Evolutionary conservation across 257 asterid genomes (phyloP).

Genomic region (Solanum tacnaense): DNA sequence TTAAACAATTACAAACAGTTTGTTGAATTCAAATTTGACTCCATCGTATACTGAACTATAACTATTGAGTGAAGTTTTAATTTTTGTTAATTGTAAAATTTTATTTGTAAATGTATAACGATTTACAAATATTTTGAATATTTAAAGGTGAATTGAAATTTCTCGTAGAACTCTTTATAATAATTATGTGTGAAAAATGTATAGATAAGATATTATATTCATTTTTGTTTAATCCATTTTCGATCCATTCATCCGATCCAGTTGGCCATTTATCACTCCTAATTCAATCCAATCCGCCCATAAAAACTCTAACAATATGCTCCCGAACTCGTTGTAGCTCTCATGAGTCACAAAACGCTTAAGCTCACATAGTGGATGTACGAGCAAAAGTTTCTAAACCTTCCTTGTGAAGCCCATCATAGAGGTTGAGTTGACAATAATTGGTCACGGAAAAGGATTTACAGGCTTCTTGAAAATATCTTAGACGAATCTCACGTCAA

Average conservation of each 20-base stretch:
- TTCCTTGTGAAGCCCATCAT: background rate
- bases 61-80: background rate
- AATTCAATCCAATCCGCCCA: background rate
- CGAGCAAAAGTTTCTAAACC: background rate
- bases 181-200: too few relatives aligned
- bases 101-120: background rate
- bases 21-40: background rate
- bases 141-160: background rate
- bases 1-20: background rate
- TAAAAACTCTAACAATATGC: too few relatives aligned
- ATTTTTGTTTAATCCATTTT: too few relatives aligned
- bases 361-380: too few relatives aligned
- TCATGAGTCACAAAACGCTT: too few relatives aligned
- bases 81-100: background rate
- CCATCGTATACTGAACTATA: background rate
- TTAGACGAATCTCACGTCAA: background rate
- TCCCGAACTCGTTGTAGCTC: too few relatives aligned
- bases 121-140: too few relatives aligned
- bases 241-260: background rate
- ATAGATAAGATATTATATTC: too few relatives aligned
- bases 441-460: too few relatives aligned
- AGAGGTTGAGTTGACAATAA: background rate
- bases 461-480: too few relatives aligned
- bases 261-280: background rate
- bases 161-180: too few relatives aligned